These are phyloP conservation scores for Termitomyces sp. DNA, from an alignment of 768 basidiomycete species.

Conservation along the genomic window DNA sequence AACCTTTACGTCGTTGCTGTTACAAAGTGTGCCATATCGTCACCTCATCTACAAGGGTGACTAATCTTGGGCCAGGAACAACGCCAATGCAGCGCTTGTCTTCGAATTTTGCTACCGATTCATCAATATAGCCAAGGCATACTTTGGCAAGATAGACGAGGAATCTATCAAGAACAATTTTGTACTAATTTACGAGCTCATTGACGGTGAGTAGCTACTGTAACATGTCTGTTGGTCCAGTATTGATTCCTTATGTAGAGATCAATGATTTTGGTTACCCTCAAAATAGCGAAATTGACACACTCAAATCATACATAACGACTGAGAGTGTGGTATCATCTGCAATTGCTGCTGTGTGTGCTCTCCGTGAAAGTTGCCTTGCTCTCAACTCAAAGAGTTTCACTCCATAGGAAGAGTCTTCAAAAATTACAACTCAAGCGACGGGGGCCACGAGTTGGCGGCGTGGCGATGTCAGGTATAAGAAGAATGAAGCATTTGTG, in stretches of 20 bases:
- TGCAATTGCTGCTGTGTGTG: constrained; percentile 73
- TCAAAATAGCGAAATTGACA: constrained; percentile 98
- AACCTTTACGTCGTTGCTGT: constrained; percentile 95
- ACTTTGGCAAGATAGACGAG: constrained; percentile 98
- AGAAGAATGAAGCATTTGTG: constrained; percentile 99
- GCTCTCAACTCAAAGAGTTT: background rate
- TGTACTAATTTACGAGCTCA: constrained; percentile 94
- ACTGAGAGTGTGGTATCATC: constrained; percentile 92
- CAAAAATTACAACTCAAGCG: constrained; percentile 95
- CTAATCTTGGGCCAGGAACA: constrained; percentile 54
- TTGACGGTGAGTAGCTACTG: constrained; percentile 70
- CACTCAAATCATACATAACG: constrained; percentile 96
- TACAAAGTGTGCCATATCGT: constrained; percentile 66
- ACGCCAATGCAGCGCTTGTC: constrained; percentile 95
- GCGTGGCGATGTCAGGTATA: constrained; percentile 93
- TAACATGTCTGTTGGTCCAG: background rate
- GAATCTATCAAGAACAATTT: constrained; percentile 99
- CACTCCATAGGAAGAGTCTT: constrained; percentile 80
- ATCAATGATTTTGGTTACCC: constrained; percentile 99
- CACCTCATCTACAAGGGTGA: background rate
- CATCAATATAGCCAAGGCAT: constrained; percentile 89
- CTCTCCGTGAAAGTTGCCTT: background rate
- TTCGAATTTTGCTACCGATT: constrained; percentile 99
- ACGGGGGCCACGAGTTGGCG: constrained; percentile 97
- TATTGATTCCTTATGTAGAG: constrained; percentile 38